Base-by-base conservation (phyloP, 2,329 filamentous ascomycete species). In the Stromatinia cepivora region DNA sequence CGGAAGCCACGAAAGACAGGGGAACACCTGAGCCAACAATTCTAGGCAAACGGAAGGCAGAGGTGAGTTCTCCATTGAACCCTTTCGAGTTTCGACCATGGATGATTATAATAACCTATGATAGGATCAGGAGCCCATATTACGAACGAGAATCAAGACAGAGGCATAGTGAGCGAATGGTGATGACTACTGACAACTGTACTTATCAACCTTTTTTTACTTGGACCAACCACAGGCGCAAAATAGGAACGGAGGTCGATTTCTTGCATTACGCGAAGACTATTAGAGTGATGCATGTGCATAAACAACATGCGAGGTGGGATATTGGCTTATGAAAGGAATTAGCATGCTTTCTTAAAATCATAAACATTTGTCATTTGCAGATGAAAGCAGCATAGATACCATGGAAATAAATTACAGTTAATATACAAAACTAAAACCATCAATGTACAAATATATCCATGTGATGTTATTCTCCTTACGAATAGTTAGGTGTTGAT, bases 31-130 rank as follows among this genome's bases (percentile, higher is more conserved):
- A 91, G 76, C 87, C 86, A 20, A 69, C 66, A 8, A 83, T 91
- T 39, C 78, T 92, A 73, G 90, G 90, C 63, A 93, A 93, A 80
- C 83, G 91, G 71, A 94, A 93, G 80, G 90, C 90, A 62, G 90
- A 92, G 81, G 87, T 76, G 25, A 50, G 64, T 31, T 48, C 3
- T 48, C 34, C 25, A 39, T 50, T 10, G 11, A 13, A 2, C 39
- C 25, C 4, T 22, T 25, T 57, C 25, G 13, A n/a, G 34, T 34
- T 10, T 42, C n/a, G 39, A n/a, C 28, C 7, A 42, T 36, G 53
- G 3, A 4, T 25, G 42, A 31, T 48, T 52, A 22, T 46, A 50
- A 45, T 66, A 20, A 69, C n/a, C 25, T 22, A 31, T 15, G 3
- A 45, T 50, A 70, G 69, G 69, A 70, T 34, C 66, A 70, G 7